These are phyloP conservation scores for Bathelium albidoporum DNA, from an alignment of 495 filamentous ascomycete species.

Conservation along the genomic window DNA sequence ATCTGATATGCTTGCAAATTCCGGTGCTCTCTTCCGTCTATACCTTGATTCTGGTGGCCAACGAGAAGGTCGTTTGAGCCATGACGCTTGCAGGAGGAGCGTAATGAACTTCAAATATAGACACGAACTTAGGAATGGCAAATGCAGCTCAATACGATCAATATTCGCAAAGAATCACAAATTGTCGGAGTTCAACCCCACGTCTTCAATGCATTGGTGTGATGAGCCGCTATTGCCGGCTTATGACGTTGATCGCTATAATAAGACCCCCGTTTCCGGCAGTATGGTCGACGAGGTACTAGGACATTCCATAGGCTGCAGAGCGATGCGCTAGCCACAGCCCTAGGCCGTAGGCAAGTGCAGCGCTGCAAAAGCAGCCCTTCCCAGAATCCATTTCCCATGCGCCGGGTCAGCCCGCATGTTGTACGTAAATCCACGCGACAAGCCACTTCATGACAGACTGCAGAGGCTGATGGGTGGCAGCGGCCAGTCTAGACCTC, in stretches of 20 bases:
- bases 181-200: not conserved
- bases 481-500: not conserved
- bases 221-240: not conserved
- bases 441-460: not conserved
- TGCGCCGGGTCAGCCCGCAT: not conserved
- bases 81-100: slow-evolving; percentile 10
- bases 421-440: not conserved
- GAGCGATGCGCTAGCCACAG: not conserved
- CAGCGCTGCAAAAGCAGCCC: not conserved
- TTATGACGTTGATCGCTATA: slow-evolving; percentile 1
- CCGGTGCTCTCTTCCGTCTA: not conserved
- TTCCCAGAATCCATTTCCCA: not conserved
- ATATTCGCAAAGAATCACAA: not conserved
- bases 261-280: not conserved
- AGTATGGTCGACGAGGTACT: not conserved
- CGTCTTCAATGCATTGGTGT: not conserved
- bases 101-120: not conserved
- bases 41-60: slow-evolving; percentile 27
- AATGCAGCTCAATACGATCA: not conserved
- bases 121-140: not conserved
- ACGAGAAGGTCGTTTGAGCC: slow-evolving; percentile 24
- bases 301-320: not conserved
- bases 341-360: not conserved
- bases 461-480: not conserved
- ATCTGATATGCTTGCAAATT: slow-evolving; percentile 8